Percentiles rank a stretch among this genome's conserved stretches.
Evolutionary conservation across 495 filamentous ascomycete species (phyloP).

Genomic region (Trichocladium uniseriatum): DNA sequence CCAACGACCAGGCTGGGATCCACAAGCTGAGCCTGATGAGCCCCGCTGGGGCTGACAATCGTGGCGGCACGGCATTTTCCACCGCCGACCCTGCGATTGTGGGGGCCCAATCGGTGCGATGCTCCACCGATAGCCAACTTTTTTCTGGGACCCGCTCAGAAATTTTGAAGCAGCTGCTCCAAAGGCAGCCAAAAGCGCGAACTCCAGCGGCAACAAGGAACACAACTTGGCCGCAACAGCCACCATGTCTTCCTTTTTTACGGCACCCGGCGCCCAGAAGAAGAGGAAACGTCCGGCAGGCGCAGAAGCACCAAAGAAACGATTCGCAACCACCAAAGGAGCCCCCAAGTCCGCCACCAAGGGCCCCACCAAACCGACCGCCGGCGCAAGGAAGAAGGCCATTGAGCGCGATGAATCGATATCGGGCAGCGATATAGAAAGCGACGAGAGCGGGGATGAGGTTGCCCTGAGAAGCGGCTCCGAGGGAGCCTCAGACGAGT

Average conservation of each 20-base stretch:
- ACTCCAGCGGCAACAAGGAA: conserved; percentile 7
- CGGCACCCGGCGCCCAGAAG: conserved; percentile 62
- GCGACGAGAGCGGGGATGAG: conserved; percentile 27
- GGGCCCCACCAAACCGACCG: conserved; percentile 29
- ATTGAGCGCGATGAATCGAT: conserved; percentile 64
- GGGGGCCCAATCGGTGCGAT: conserved; percentile 9
- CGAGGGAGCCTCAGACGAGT: conserved; percentile 43
- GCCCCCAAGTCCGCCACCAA: conserved; percentile 36
- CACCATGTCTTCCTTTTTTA: conserved; percentile 80
- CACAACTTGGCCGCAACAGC: conserved; percentile 13
- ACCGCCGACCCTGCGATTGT: background rate
- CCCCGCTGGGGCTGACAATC: conserved; percentile 4
- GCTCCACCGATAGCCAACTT: conserved; percentile 21
- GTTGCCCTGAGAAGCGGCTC: conserved; percentile 33
- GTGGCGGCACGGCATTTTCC: conserved; percentile 11
- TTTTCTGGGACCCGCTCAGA: conserved; percentile 18
- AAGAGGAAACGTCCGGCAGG: conserved; percentile 58
- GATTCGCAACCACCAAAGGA: conserved; percentile 31
- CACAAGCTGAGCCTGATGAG: background rate
- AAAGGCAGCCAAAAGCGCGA: conserved; percentile 8
- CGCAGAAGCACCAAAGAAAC: conserved; percentile 37
- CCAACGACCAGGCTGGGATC: conserved; percentile 1
- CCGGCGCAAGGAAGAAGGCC: conserved; percentile 47
- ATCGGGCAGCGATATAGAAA: conserved; percentile 71
- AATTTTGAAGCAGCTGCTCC: conserved; percentile 15